Percentiles rank a stretch among this genome's conserved stretches.
Evolutionary conservation across 2,329 filamentous ascomycete species (phyloP).

Genomic region (Scleromitrula shiraiana): DNA sequence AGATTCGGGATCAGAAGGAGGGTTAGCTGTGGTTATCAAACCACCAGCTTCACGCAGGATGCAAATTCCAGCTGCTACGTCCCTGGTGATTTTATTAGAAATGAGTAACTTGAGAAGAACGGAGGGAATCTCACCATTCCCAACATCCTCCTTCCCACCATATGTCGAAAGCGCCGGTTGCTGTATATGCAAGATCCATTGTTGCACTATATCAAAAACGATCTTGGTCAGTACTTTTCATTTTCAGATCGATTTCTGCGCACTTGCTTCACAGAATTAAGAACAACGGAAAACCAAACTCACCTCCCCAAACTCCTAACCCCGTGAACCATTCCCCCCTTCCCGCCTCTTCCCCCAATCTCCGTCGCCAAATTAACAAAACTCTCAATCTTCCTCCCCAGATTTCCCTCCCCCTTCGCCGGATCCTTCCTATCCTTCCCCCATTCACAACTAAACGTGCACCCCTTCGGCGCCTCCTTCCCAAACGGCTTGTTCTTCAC

Average conservation of each 20-base stretch:
- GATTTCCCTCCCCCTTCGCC: constrained; percentile 50
- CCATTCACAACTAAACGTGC: constrained; percentile 71
- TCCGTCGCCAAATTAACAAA: constrained; percentile 71
- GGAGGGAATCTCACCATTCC: constrained; percentile 53
- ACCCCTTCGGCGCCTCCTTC: constrained; percentile 54
- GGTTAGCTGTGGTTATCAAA: constrained; percentile 65
- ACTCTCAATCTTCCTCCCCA: constrained; percentile 64
- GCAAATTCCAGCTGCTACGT: constrained; percentile 68
- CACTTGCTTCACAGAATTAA: background rate
- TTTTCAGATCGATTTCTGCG: background rate
- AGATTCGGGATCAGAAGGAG: constrained; percentile 48
- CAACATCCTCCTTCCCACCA: constrained; percentile 80
- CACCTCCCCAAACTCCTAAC: constrained; percentile 59
- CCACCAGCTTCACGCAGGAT: constrained; percentile 68
- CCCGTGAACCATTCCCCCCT: constrained; percentile 73
- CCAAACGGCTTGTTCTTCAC: constrained; percentile 56
- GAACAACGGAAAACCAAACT: constrained; percentile 5
- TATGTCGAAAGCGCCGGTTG: constrained; percentile 69
- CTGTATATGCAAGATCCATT: constrained; percentile 65
- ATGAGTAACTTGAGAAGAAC: background rate
- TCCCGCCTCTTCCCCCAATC: constrained; percentile 50
- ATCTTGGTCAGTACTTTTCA: too few species aligned
- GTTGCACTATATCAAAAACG: constrained; percentile 54
- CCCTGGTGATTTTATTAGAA: constrained; percentile 36
- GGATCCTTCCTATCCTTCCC: constrained; percentile 65